Evolutionary conservation across 2,329 filamentous ascomycete genomes (phyloP).

Genomic region (Nemania diffusa): DNA sequence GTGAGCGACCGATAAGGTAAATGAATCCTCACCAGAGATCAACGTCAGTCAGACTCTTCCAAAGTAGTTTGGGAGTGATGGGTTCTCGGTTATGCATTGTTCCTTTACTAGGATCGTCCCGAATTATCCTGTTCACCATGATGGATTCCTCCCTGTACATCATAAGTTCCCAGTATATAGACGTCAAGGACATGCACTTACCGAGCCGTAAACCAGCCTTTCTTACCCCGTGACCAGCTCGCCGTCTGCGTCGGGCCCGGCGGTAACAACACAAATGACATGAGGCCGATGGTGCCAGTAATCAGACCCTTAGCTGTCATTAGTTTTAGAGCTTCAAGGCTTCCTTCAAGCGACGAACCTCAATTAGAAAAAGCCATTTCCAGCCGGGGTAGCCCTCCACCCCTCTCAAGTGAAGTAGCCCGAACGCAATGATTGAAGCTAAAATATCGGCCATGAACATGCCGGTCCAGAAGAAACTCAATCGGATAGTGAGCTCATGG

Average conservation of each 20-base stretch:
- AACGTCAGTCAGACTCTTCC: constrained; percentile 61
- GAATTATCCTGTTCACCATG: constrained; percentile 64
- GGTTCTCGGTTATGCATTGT: constrained; percentile 68
- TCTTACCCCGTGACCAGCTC: constrained; percentile 58
- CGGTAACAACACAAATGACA: constrained; percentile 64
- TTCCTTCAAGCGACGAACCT: constrained; percentile 44
- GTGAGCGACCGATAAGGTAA: background rate
- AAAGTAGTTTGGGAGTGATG: constrained; percentile 59
- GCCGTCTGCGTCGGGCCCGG: constrained; percentile 58
- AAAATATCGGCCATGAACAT: constrained; percentile 50
- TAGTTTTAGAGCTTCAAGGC: background rate
- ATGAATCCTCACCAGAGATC: constrained; percentile 57
- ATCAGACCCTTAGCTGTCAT: constrained; percentile 40
- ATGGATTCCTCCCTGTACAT: constrained; percentile 60
- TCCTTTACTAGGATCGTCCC: constrained; percentile 67
- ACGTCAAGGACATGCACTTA: constrained; percentile 12
- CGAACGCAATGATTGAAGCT: constrained; percentile 52
- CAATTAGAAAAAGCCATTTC: constrained; percentile 65
- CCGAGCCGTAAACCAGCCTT: constrained; percentile 66
- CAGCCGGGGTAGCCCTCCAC: constrained; percentile 51
- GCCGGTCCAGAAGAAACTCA: constrained; percentile 53
- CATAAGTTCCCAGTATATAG: background rate
- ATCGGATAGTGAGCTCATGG: constrained; percentile 52
- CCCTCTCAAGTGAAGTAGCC: constrained; percentile 52
- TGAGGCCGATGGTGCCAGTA: constrained; percentile 55